Evolutionary conservation across 2,329 filamentous ascomycete genomes (phyloP).

Genomic region (Diaporthe citri): DNA sequence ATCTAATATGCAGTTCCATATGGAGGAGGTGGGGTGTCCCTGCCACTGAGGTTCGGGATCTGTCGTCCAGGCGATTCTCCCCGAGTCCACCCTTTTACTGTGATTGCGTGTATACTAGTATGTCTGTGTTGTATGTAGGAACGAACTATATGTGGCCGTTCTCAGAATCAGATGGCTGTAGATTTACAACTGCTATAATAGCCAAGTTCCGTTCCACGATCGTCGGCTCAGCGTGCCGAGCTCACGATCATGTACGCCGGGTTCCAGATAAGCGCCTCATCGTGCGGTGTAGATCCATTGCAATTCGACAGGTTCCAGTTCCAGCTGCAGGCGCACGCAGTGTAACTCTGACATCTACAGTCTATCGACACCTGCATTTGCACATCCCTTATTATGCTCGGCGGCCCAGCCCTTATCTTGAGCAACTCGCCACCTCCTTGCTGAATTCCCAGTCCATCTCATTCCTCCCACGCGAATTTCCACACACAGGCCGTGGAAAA

Average conservation of each 20-base stretch:
- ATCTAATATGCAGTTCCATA: background rate
- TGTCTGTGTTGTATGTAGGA: background rate
- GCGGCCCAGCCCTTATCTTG: background rate
- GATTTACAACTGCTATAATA: too few species aligned
- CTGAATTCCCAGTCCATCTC: too few species aligned
- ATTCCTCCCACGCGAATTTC: background rate
- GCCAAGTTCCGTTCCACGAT: background rate
- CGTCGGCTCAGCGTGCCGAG: background rate
- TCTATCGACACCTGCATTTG: background rate
- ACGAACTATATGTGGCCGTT: too few species aligned
- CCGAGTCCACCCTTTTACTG: background rate
- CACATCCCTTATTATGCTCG: background rate
- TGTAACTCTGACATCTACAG: conserved; percentile 5
- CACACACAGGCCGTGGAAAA: too few species aligned
- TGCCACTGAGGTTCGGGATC: background rate
- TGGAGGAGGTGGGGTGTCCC: background rate
- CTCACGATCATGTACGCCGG: background rate
- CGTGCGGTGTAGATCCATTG: conserved; percentile 48
- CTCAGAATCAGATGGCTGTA: too few species aligned
- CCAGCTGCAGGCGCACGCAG: conserved; percentile 14
- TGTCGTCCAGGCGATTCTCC: too few species aligned
- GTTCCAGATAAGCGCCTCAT: conserved; percentile 36
- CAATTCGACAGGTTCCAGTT: conserved; percentile 44
- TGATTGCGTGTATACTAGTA: too few species aligned
- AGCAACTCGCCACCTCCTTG: background rate